These are phyloP conservation scores for Amanita phalloides DNA, from an alignment of 768 basidiomycete species.

Conservation along the genomic window DNA sequence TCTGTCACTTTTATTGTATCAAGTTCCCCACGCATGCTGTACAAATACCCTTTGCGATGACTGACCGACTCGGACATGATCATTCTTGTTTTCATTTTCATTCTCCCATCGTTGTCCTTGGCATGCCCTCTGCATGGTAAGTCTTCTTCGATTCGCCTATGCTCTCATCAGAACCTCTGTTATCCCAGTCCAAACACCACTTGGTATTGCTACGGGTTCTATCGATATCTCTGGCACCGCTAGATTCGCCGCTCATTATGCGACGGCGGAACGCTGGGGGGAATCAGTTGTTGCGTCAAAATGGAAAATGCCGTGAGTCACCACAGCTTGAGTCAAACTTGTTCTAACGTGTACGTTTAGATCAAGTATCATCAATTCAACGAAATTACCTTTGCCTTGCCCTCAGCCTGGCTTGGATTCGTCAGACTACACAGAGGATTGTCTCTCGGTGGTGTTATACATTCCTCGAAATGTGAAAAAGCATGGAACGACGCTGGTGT, in stretches of 20 bases:
- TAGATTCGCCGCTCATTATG: conserved; percentile 62
- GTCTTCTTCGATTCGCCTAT: conserved; percentile 25
- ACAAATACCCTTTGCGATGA: background rate
- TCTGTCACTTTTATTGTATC: no score
- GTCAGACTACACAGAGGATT: conserved; percentile 62
- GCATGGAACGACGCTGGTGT: conserved; percentile 43
- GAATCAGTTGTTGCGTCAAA: conserved; percentile 38
- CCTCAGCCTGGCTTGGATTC: conserved; percentile 47
- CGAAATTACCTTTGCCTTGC: conserved; percentile 58
- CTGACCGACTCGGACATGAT: background rate
- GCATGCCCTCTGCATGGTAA: conserved; percentile 21
- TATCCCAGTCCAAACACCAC: conserved; percentile 25
- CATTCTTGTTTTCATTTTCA: conserved; percentile 8
- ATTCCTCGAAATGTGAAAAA: conserved; percentile 34
- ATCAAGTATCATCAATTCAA: conserved; percentile 36
- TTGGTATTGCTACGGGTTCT: conserved; percentile 49
- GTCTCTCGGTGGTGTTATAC: conserved; percentile 70
- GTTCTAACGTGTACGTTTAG: conserved; percentile 20
- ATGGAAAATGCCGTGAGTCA: conserved; percentile 55
- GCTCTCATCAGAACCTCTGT: conserved; percentile 24
- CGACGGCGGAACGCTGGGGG: conserved; percentile 49
- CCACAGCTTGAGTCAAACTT: background rate
- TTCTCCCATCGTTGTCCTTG: conserved; percentile 18
- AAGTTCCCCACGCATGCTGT: no score
- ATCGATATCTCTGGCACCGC: conserved; percentile 34